Base-by-base conservation (phyloP, 78 protist genomes). In the Dictyostelium firmibasis region DNA sequence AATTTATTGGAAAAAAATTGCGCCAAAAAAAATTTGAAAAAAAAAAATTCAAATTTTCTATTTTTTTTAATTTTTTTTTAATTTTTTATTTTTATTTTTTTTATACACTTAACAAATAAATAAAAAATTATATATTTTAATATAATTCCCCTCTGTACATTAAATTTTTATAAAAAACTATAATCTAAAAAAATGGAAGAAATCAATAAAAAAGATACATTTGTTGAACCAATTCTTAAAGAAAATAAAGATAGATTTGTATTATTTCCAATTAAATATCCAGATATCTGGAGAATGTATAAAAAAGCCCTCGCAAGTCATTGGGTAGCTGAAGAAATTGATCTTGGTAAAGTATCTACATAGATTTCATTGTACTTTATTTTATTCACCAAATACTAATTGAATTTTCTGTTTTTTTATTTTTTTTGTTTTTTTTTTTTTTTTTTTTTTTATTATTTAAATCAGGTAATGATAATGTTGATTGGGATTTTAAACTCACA, bases 281-380 rank as follows among this genome's bases (percentile, higher is more conserved):
- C 23, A 2, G 97, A 92, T 27, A 88, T 98, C 25, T 98, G 99
- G 99, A 78, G 88, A 41, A 96, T 98, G 99, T 98, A 98, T 92
- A 98, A 98, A 98, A 96, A 97, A 96, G 98, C 97, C 25, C 94
- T 89, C 84, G 99, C 99, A 7, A 93, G 97, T 16, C 97, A 98
- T 92, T 99, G 99, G 99, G 98, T 99, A 10, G 98, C 98, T 2
- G 99, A 98, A 96, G 99, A 99, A 92, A 93, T 98, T 81, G 99
- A 98, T 92, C 62, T 50, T 50, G 62, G 62, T 50, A 50, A 50
- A 16, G 0, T 50, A 16, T 50, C 5, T 50, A 0, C 1, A 16
- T 18, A 50, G 10, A 16, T 50, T 47, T 16, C 3, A 50, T 50
- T 50, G n/a, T n/a, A n/a, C n/a, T 10, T 50, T 50, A 50, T 50